A percentile compares a stretch with the other conserved stretches of the same genome.
These are phyloP conservation scores for Microcyclosporella mali DNA, from an alignment of 2,329 filamentous ascomycete species.

Conservation along the genomic window DNA sequence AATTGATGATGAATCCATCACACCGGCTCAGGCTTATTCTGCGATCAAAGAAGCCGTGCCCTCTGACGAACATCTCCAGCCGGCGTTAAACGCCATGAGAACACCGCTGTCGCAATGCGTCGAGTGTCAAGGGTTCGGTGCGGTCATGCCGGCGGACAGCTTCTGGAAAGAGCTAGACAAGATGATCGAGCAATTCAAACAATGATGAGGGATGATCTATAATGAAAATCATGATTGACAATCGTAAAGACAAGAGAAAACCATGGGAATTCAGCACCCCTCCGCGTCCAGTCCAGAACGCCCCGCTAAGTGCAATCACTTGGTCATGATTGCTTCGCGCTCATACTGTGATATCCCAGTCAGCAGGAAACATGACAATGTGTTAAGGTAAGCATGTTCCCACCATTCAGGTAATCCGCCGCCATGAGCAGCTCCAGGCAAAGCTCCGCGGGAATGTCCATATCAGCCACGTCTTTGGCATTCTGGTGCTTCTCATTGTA, in stretches of 20 bases:
- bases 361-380: background rate
- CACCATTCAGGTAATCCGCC: slow-evolving; percentile 65
- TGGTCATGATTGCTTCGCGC: background rate
- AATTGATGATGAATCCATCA: slow-evolving; percentile 20
- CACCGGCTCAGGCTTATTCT: slow-evolving; percentile 21
- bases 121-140: slow-evolving; percentile 19
- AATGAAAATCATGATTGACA: too few relatives aligned
- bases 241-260: too few relatives aligned
- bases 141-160: slow-evolving; percentile 10
- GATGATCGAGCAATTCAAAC: slow-evolving; percentile 5
- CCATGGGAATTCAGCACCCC: too few relatives aligned
- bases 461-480: slow-evolving; percentile 66
- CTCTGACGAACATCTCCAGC: slow-evolving; percentile 11
- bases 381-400: too few relatives aligned
- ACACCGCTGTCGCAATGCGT: slow-evolving; percentile 9
- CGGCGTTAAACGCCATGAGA: slow-evolving; percentile 17
- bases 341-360: background rate
- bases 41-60: slow-evolving; percentile 12
- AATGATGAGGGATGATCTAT: background rate
- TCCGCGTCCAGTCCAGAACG: background rate
- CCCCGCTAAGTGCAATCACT: background rate
- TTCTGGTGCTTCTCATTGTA: slow-evolving; percentile 71
- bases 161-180: slow-evolving; percentile 13
- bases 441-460: slow-evolving; percentile 73
- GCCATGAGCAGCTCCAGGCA: slow-evolving; percentile 72